Conservation (phyloP, 2,329 filamentous ascomycete species). For the Lachnellula subtilissima region DNA sequence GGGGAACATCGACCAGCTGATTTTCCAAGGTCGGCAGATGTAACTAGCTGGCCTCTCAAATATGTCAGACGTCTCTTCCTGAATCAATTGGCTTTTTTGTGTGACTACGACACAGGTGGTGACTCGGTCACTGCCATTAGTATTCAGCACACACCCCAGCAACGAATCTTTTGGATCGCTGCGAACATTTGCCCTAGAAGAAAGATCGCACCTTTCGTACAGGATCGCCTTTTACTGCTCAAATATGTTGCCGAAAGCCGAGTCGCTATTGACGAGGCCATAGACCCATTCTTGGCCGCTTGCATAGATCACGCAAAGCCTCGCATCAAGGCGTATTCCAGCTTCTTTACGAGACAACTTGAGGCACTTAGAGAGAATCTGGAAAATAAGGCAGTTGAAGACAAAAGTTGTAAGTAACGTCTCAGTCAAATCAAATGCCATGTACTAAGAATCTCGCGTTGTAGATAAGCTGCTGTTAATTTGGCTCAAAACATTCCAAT, state of each 20-base stretch:
- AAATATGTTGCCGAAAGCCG: not conserved
- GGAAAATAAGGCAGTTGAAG: too few relatives aligned
- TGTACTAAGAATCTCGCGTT: too few relatives aligned
- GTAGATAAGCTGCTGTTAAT: too few relatives aligned
- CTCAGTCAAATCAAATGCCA: too few relatives aligned
- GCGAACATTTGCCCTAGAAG: constrained; percentile 30
- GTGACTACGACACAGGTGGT: constrained; percentile 44
- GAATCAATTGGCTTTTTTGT: constrained; percentile 40
- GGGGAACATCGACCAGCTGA: constrained; percentile 16
- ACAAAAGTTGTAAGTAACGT: too few relatives aligned
- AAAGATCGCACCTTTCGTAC: not conserved
- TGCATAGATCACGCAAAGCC: too few relatives aligned
- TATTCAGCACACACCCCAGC: constrained; percentile 32
- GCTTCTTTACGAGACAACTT: too few relatives aligned
- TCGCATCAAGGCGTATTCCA: too few relatives aligned
- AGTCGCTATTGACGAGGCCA: not conserved
- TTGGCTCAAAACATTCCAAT: too few relatives aligned
- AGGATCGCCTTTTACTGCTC: not conserved
- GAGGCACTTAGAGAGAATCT: too few relatives aligned
- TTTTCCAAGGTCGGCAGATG: constrained; percentile 13
- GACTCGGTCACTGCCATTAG: constrained; percentile 41
- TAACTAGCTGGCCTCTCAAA: not conserved
- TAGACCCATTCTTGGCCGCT: not conserved
- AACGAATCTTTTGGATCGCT: constrained; percentile 41
- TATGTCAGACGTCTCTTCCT: constrained; percentile 29